These are phyloP conservation scores for Trichopus zeylanicus DNA, from an alignment of 116 monocot species.

Conservation along the genomic window DNA sequence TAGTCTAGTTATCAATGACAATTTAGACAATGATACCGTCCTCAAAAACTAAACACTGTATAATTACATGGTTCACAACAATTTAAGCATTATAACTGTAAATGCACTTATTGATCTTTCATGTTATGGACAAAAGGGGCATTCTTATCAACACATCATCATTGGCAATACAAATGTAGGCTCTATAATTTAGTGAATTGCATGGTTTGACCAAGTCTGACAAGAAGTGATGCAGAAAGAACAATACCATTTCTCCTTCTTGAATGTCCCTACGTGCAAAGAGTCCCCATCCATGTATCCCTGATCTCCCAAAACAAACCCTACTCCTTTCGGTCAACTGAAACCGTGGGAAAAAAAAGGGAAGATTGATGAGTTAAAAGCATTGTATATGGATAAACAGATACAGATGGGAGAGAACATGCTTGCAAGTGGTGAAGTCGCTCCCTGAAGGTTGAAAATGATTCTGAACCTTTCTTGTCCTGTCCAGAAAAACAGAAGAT, in stretches of 20 bases:
- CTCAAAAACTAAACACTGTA: too few relatives aligned
- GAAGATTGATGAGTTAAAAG: slow-evolving; percentile 5
- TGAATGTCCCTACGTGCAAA: slow-evolving; percentile 63
- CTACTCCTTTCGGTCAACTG: slow-evolving; percentile 59
- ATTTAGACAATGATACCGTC: too few relatives aligned
- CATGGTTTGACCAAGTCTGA: too few relatives aligned
- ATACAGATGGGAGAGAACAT: background rate
- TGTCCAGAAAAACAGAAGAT: slow-evolving; percentile 17
- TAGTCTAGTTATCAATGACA: too few relatives aligned
- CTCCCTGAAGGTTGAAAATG: slow-evolving; percentile 66
- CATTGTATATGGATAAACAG: background rate
- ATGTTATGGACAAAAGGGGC: too few relatives aligned
- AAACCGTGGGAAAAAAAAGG: slow-evolving; percentile 1
- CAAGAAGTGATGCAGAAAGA: background rate
- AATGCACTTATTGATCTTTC: too few relatives aligned
- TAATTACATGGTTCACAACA: background rate
- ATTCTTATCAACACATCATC: too few relatives aligned
- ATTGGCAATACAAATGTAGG: too few relatives aligned
- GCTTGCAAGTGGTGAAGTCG: slow-evolving; percentile 55
- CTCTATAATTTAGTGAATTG: too few relatives aligned
- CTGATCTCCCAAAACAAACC: slow-evolving; percentile 68
- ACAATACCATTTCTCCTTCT: slow-evolving; percentile 76
- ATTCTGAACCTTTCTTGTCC: slow-evolving; percentile 40
- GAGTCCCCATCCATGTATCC: slow-evolving; percentile 85
- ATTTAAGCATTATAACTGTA: background rate